These are phyloP conservation scores for Clarireedia sp. DNA, from an alignment of 2,329 filamentous ascomycete species.

Conservation along the genomic window DNA sequence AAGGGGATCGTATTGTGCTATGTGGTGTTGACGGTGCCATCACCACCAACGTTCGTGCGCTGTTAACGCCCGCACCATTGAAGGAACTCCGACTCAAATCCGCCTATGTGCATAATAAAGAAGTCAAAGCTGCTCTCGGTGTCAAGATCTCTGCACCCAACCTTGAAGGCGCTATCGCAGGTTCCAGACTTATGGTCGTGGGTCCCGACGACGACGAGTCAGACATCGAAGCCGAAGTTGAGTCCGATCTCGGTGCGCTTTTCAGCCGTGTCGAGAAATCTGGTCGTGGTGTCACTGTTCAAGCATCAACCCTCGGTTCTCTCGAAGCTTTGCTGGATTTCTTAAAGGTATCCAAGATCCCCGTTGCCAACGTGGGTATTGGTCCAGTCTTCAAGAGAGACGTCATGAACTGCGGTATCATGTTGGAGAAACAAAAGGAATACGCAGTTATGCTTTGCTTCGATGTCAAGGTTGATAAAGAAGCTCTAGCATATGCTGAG, in stretches of 20 bases:
- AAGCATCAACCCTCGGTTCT: conserved; percentile 94
- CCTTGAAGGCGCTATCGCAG: conserved; percentile 91
- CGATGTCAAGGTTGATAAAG: conserved; percentile 98
- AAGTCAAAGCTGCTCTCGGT: conserved; percentile 95
- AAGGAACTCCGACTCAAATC: conserved; percentile 94
- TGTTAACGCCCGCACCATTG: conserved; percentile 86
- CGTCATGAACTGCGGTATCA: conserved; percentile 88
- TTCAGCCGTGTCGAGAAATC: conserved; percentile 88
- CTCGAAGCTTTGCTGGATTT: conserved; percentile 95
- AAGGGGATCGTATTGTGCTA: conserved; percentile 89
- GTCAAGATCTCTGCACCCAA: conserved; percentile 98
- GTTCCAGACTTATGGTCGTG: conserved; percentile 88
- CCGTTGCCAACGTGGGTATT: conserved; percentile 93
- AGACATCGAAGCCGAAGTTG: conserved; percentile 92
- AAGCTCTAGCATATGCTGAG: conserved; percentile 82
- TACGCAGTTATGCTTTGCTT: conserved; percentile 99
- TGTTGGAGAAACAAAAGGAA: conserved; percentile 92
- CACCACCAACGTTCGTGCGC: conserved; percentile 85
- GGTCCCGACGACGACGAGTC: conserved; percentile 95
- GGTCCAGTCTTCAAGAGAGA: conserved; percentile 97
- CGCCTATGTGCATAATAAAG: conserved; percentile 96
- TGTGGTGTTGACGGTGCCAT: conserved; percentile 97
- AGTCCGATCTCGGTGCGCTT: conserved; percentile 84
- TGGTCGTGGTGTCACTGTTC: conserved; percentile 90
- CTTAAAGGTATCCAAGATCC: conserved; percentile 91